A percentile compares a stretch with the other conserved stretches of the same genome.
Evolutionary conservation across 805 yeast species (phyloP).

Genomic region (Tetrapisispora phaffii): DNA sequence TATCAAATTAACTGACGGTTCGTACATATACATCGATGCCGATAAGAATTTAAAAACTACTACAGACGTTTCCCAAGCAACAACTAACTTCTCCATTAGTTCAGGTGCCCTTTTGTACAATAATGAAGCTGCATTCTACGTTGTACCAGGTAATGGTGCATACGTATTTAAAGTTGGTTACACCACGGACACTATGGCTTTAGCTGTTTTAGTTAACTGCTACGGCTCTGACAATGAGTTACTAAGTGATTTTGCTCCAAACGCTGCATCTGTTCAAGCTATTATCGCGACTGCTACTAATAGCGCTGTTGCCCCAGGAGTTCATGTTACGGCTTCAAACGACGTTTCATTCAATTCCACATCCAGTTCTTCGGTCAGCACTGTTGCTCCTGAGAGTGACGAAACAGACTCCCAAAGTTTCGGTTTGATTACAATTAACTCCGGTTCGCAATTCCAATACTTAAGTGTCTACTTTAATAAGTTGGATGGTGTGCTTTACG

Average conservation of each 20-base stretch:
- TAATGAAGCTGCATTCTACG: constrained; percentile 26
- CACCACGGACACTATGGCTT: background rate
- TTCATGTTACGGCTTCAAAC: constrained; percentile 10
- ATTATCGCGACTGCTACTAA: constrained; percentile 3
- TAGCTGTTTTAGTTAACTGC: background rate
- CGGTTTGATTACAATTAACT: constrained; percentile 28
- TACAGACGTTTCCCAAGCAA: constrained; percentile 18
- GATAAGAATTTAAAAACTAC: constrained; percentile 18
- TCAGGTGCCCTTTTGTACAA: constrained; percentile 4
- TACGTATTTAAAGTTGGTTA: constrained; percentile 4
- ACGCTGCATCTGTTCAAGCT: constrained; percentile 7
- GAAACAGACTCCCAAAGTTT: constrained; percentile 9
- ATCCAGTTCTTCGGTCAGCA: constrained; percentile 17
- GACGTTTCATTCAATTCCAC: background rate
- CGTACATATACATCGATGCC: constrained; percentile 22
- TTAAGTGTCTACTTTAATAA: constrained; percentile 15
- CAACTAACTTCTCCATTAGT: constrained; percentile 33
- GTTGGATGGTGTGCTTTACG: background rate
- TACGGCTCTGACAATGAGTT: constrained; percentile 8
- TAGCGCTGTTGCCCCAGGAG: constrained; percentile 6
- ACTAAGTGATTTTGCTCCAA: constrained; percentile 15
- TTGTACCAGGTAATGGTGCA: constrained; percentile 2
- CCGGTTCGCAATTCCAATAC: constrained; percentile 31
- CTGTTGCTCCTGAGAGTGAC: constrained; percentile 4
- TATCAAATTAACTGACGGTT: constrained; percentile 21